Conservation (phyloP, 2,329 filamentous ascomycete genomes). For the Diaporthe sp. region DNA sequence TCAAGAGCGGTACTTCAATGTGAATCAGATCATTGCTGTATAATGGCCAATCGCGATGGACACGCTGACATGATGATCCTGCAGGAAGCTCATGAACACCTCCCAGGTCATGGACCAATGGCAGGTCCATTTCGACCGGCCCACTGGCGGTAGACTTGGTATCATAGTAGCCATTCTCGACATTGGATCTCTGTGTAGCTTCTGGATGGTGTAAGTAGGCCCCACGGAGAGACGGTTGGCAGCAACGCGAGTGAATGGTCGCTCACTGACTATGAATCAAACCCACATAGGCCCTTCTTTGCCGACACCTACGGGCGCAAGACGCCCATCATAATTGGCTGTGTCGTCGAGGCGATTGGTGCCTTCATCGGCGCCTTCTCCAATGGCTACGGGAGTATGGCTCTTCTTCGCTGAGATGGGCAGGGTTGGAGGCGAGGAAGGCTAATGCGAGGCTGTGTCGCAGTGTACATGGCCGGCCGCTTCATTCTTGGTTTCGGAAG, state of each 20-base stretch:
- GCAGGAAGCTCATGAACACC: conserved; percentile 65
- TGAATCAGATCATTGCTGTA: background rate
- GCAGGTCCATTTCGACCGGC: conserved; percentile 64
- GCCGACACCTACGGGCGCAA: conserved; percentile 60
- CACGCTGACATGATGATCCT: conserved; percentile 52
- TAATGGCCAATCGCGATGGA: conserved; percentile 8
- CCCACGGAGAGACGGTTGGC: background rate
- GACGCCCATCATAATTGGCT: conserved; percentile 59
- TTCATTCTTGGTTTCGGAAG: conserved; percentile 78
- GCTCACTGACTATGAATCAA: background rate
- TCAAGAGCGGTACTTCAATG: conserved; percentile 8
- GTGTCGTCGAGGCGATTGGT: conserved; percentile 61
- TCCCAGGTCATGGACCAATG: conserved; percentile 70
- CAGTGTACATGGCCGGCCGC: conserved; percentile 72
- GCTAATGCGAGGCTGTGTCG: conserved; percentile 37
- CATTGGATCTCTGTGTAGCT: conserved; percentile 63
- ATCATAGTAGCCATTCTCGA: conserved; percentile 67
- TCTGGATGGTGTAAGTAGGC: conserved; percentile 52
- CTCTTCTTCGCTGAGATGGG: background rate
- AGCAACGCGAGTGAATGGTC: background rate
- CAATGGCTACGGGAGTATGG: conserved; percentile 60
- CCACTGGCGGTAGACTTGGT: conserved; percentile 59
- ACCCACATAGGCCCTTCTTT: conserved; percentile 54
- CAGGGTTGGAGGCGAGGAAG: background rate
- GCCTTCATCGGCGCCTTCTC: conserved; percentile 58